Percentiles rank a stretch among this genome's conserved stretches.
Conservation (phyloP, 768 basidiomycete species). For the Podaxis sp. region DNA sequence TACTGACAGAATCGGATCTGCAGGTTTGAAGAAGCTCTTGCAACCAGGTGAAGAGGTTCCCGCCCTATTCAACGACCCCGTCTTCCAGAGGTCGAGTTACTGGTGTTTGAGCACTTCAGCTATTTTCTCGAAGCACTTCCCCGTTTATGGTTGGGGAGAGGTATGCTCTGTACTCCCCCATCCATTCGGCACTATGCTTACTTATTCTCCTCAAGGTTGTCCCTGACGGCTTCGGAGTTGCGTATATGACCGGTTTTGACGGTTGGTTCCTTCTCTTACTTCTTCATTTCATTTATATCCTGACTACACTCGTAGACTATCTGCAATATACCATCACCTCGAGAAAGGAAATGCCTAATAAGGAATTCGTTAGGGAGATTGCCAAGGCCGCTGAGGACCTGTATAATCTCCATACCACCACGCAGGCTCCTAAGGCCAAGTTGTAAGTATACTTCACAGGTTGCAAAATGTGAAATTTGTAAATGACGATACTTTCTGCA, state of each 20-base stretch:
- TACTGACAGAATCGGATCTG: neutral
- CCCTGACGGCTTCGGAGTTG: slow-evolving; percentile 90
- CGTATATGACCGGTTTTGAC: slow-evolving; percentile 90
- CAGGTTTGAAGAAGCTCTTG: slow-evolving; percentile 72
- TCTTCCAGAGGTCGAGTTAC: slow-evolving; percentile 66
- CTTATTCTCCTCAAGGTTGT: slow-evolving; percentile 55
- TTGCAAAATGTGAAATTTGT: neutral
- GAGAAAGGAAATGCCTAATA: slow-evolving; percentile 79
- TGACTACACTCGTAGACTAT: slow-evolving; percentile 46
- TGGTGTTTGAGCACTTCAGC: slow-evolving; percentile 93
- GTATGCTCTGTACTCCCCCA: slow-evolving; percentile 28
- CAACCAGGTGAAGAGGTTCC: slow-evolving; percentile 63
- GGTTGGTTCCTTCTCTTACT: slow-evolving; percentile 38
- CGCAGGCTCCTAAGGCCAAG: slow-evolving; percentile 27
- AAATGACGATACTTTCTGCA: neutral
- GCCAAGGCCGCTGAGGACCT: slow-evolving; percentile 61
- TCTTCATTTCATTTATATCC: slow-evolving; percentile 1
- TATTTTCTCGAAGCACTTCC: slow-evolving; percentile 82
- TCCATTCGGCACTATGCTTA: neutral
- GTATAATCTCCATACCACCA: slow-evolving; percentile 50
- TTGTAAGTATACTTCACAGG: slow-evolving; percentile 24
- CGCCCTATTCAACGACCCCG: slow-evolving; percentile 72
- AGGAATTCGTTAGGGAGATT: slow-evolving; percentile 70
- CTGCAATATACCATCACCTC: slow-evolving; percentile 89
- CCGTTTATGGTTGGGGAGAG: slow-evolving; percentile 92